phyloP scores from a whole-genome alignment of 331 rosid species.

The Rhamnella rubrinervis region DNA sequence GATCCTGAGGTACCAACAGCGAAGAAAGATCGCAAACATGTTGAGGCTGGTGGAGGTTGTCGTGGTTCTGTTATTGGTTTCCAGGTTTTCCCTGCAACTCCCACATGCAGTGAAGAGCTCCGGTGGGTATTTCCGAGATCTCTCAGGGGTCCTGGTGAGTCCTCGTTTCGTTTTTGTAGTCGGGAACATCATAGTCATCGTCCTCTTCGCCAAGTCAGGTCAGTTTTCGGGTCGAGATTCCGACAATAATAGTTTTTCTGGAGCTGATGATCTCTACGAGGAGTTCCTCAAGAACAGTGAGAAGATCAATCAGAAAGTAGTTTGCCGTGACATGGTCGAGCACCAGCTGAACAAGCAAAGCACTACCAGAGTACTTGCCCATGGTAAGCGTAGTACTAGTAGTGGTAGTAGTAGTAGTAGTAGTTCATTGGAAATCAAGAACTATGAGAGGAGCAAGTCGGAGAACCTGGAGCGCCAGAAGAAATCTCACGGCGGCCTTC shows the following conservation, averaged over 20 bases:
- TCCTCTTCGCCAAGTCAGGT: constrained; percentile 64
- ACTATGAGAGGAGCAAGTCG: constrained; percentile 40
- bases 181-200: constrained; percentile 69
- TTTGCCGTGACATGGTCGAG: constrained; percentile 2
- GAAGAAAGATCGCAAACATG: constrained; percentile 44
- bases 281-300: constrained; percentile 42
- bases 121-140: constrained; percentile 46
- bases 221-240: constrained; percentile 44
- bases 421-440: constrained; percentile 23
- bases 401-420: neutral
- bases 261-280: constrained; percentile 39
- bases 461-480: constrained; percentile 27
- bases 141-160: constrained; percentile 45
- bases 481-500: constrained; percentile 20
- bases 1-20: constrained; percentile 45
- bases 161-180: constrained; percentile 69
- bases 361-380: neutral
- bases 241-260: constrained; percentile 17
- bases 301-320: constrained; percentile 25
- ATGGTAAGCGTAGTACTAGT: neutral
- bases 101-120: constrained; percentile 58
- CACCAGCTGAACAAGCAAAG: constrained; percentile 6
- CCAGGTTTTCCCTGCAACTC: constrained; percentile 53
- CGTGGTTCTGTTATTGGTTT: constrained; percentile 49
- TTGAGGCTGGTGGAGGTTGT: constrained; percentile 57